These are phyloP conservation scores for Scleroderma bovista DNA, from an alignment of 768 basidiomycete species.

Conservation along the genomic window DNA sequence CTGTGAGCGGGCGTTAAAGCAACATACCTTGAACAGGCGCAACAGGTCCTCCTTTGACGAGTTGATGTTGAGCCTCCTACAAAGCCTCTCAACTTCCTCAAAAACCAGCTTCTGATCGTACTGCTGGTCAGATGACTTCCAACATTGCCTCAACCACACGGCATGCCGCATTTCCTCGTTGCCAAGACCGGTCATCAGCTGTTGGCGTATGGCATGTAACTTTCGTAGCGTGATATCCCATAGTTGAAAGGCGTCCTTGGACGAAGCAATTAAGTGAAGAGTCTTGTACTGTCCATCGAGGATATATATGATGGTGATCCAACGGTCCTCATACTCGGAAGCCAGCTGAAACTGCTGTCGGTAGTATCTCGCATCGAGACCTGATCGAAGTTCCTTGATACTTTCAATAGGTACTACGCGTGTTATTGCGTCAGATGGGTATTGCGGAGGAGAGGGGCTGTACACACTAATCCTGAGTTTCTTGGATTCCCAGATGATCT, in stretches of 20 bases:
- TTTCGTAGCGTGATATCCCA: conserved; percentile 62
- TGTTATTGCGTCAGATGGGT: background rate
- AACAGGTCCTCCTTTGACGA: conserved; percentile 47
- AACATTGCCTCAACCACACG: conserved; percentile 78
- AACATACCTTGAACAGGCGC: conserved; percentile 50
- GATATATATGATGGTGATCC: conserved; percentile 85
- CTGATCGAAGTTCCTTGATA: conserved; percentile 82
- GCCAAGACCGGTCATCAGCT: conserved; percentile 64
- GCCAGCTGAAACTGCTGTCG: conserved; percentile 65
- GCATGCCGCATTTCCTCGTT: conserved; percentile 57
- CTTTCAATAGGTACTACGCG: conserved; percentile 73
- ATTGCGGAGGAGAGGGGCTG: background rate
- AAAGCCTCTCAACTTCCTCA: conserved; percentile 67
- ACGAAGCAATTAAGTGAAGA: conserved; percentile 75
- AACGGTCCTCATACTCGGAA: conserved; percentile 57
- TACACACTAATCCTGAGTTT: conserved; percentile 58
- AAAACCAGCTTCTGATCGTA: conserved; percentile 62
- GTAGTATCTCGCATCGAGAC: conserved; percentile 64
- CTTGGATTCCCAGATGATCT: conserved; percentile 74
- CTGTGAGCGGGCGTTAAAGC: background rate
- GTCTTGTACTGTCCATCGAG: conserved; percentile 77
- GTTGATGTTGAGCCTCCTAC: conserved; percentile 64
- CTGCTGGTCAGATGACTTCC: conserved; percentile 66
- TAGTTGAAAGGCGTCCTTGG: conserved; percentile 52
- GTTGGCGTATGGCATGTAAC: conserved; percentile 59